A percentile compares a stretch with the other conserved stretches of the same genome.
These are phyloP conservation scores for Umbelopsis sp. DNA, from an alignment of 371 early-diverging fungal species.

Conservation along the genomic window DNA sequence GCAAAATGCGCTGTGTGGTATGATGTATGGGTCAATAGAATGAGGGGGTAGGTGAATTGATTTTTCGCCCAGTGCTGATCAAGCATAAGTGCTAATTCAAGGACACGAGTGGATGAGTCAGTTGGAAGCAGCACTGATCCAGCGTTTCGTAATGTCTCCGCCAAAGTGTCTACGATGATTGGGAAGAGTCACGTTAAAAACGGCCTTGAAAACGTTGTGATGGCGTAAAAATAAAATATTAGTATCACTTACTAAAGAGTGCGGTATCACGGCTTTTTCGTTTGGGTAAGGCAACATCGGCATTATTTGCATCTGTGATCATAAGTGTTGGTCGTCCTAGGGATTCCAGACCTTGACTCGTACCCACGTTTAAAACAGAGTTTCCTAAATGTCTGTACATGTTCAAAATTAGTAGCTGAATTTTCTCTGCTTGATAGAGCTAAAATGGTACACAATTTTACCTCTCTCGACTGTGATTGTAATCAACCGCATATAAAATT, in stretches of 20 bases:
- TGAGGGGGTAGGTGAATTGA: constrained; percentile 68
- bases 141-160: constrained; percentile 59
- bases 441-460: constrained; percentile 29
- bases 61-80: constrained; percentile 85
- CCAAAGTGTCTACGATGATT: constrained; percentile 59
- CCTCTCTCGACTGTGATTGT: constrained; percentile 95
- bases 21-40: constrained; percentile 78
- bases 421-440: not conserved
- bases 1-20: constrained; percentile 81
- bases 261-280: constrained; percentile 77
- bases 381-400: constrained; percentile 78
- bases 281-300: constrained; percentile 67
- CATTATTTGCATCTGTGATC: constrained; percentile 90
- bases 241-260: constrained; percentile 61
- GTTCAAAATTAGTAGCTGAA: not conserved
- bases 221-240: not conserved
- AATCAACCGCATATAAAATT: constrained; percentile 95
- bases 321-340: constrained; percentile 84
- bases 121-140: constrained; percentile 92
- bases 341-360: constrained; percentile 58
- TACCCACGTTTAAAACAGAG: constrained; percentile 74
- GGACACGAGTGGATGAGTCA: constrained; percentile 86
- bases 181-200: not conserved
- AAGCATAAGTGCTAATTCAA: constrained; percentile 91
- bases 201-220: not conserved